phyloP scores from a whole-genome alignment of 345 rosid genomes.

The Corchorus capsularis region DNA sequence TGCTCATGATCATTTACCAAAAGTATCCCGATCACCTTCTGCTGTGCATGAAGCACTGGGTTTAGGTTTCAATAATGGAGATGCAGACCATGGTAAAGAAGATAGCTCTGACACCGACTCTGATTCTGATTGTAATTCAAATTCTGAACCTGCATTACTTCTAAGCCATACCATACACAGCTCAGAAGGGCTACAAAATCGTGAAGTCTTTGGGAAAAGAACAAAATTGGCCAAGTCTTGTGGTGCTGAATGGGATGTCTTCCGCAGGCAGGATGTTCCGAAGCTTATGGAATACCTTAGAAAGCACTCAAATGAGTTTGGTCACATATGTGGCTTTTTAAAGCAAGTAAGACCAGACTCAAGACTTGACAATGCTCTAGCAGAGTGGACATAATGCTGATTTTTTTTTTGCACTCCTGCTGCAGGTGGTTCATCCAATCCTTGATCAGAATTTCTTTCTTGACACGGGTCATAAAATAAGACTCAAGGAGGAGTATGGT shows the following conservation, averaged over 20 bases:
- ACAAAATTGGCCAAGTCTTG: constrained; percentile 43
- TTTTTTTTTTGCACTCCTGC: constrained; percentile 18
- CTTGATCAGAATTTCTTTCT: constrained; percentile 86
- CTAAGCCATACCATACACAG: constrained; percentile 30
- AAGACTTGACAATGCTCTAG: constrained; percentile 3
- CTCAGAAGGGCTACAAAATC: constrained; percentile 39
- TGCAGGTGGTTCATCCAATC: constrained; percentile 79
- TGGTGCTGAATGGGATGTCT: constrained; percentile 95
- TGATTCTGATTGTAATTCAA: constrained; percentile 53
- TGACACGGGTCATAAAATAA: constrained; percentile 66
- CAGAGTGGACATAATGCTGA: constrained; percentile 17
- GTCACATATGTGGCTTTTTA: constrained; percentile 32
- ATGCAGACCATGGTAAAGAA: constrained; percentile 33
- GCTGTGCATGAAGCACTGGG: constrained; percentile 28
- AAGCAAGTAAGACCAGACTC: constrained; percentile 53
- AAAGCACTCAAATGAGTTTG: constrained; percentile 63
- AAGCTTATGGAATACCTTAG: constrained; percentile 74
- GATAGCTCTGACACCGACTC: constrained; percentile 41
- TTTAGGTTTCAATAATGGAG: constrained; percentile 26
- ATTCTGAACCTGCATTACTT: constrained; percentile 45
- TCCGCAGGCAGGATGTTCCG: constrained; percentile 84
- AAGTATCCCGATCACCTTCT: constrained; percentile 43
- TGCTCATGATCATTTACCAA: constrained; percentile 35
- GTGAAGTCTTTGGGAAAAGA: constrained; percentile 29
- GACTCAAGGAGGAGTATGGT: constrained; percentile 90